Evolutionary conservation across 129 eudicot species (phyloP).

Genomic region (Dittrichia graveolens): DNA sequence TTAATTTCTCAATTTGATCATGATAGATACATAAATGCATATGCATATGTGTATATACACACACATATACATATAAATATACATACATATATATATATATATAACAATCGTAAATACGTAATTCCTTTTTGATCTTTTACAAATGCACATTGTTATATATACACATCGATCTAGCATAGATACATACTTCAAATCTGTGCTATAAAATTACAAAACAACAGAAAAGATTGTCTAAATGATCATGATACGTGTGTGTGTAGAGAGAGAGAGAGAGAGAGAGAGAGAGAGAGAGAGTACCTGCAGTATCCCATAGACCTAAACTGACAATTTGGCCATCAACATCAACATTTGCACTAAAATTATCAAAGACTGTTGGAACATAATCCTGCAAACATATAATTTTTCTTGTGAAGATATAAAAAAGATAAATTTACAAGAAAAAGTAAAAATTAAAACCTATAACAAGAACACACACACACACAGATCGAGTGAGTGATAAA

Average conservation of each 20-base stretch:
- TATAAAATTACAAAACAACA: neutral
- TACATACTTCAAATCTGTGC: no score
- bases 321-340: conserved; percentile 76
- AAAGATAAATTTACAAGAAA: neutral
- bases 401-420: neutral
- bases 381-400: conserved; percentile 53
- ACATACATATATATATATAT: no score
- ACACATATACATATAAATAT: no score
- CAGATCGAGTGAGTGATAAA: neutral
- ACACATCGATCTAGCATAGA: no score
- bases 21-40: no score
- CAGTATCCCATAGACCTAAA: conserved; percentile 88
- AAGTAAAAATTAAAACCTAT: no score
- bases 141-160: no score
- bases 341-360: conserved; percentile 72
- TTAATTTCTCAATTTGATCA: no score
- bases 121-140: no score
- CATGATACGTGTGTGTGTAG: neutral
- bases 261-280: conserved; percentile 3
- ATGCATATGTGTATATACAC: no score
- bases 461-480: conserved; percentile 1
- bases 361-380: conserved; percentile 82
- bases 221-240: neutral
- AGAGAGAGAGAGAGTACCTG: conserved; percentile 43
- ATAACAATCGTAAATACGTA: no score